These are phyloP conservation scores for Clitocybe nebularis DNA, from an alignment of 1,284 basidiomycete genomes.

Conservation along the genomic window DNA sequence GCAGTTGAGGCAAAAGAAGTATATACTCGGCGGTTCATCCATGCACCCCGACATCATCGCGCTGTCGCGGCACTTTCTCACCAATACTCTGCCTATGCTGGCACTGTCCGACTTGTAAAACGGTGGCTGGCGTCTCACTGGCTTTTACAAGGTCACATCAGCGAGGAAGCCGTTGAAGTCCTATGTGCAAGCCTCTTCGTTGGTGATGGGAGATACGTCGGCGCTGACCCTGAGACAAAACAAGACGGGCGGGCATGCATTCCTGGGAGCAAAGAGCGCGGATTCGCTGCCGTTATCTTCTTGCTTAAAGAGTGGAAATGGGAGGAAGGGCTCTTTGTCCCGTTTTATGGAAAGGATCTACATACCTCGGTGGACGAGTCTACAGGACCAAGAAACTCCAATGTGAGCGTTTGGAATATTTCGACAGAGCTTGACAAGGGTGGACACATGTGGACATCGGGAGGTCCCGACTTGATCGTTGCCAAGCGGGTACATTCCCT, in stretches of 20 bases:
- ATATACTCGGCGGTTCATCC: conserved; percentile 71
- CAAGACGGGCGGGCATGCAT: conserved; percentile 29
- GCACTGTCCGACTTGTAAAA: conserved; percentile 85
- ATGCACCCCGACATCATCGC: conserved; percentile 82
- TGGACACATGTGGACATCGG: conserved; percentile 74
- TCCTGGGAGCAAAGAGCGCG: conserved; percentile 72
- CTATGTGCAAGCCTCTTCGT: conserved; percentile 71
- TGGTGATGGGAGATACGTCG: conserved; percentile 31
- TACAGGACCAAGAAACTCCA: conserved; percentile 19
- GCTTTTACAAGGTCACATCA: conserved; percentile 69
- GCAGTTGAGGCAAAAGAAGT: conserved; percentile 63
- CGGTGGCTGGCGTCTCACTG: conserved; percentile 93
- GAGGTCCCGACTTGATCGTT: conserved; percentile 61
- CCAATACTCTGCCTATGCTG: conserved; percentile 75
- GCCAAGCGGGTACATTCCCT: conserved; percentile 69
- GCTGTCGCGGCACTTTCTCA: conserved; percentile 81
- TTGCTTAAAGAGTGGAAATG: conserved; percentile 86
- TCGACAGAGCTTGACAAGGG: conserved; percentile 76
- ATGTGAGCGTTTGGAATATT: conserved; percentile 72
- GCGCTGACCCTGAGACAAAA: conserved; percentile 26
- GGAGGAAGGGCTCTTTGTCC: conserved; percentile 60
- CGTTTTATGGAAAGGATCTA: conserved; percentile 41
- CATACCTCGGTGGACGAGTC: conserved; percentile 14
- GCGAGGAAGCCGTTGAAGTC: conserved; percentile 81
- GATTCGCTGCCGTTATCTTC: conserved; percentile 76